These are phyloP conservation scores for Fusarium euwallaceae DNA, from an alignment of 2,329 filamentous ascomycete genomes.

Conservation along the genomic window DNA sequence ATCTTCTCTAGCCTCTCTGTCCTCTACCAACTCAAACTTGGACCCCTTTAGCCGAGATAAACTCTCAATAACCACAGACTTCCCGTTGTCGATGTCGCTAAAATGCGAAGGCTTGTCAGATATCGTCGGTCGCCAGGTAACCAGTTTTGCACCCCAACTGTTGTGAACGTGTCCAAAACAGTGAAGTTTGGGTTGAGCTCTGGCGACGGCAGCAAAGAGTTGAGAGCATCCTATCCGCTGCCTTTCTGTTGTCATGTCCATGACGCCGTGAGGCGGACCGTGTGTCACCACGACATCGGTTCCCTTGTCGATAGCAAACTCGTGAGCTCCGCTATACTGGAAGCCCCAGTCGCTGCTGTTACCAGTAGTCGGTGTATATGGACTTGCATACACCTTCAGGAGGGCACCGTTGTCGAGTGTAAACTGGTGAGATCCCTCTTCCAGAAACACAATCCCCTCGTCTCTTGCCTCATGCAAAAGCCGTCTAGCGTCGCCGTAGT, in stretches of 20 bases:
- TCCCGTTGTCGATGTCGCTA: conserved; percentile 61
- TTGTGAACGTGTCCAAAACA: conserved; percentile 55
- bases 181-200: conserved; percentile 50
- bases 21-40: conserved; percentile 4
- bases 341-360: conserved; percentile 56
- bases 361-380: conserved; percentile 56
- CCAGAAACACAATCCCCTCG: conserved; percentile 48
- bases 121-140: conserved; percentile 58
- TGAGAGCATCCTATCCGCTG: conserved; percentile 49
- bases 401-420: conserved; percentile 56
- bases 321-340: conserved; percentile 53
- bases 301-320: conserved; percentile 43
- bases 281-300: conserved; percentile 53
- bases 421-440: conserved; percentile 58
- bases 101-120: conserved; percentile 57
- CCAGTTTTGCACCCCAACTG: conserved; percentile 56
- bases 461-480: no score
- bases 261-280: conserved; percentile 54
- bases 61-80: conserved; percentile 54
- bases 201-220: conserved; percentile 49
- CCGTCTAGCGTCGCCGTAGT: conserved; percentile 50
- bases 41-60: conserved; percentile 35
- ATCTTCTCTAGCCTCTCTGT: not conserved
- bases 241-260: conserved; percentile 53
- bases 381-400: conserved; percentile 60